Evolutionary conservation across 257 asterid species (phyloP).

Genomic region (Rubia yunnanensis): DNA sequence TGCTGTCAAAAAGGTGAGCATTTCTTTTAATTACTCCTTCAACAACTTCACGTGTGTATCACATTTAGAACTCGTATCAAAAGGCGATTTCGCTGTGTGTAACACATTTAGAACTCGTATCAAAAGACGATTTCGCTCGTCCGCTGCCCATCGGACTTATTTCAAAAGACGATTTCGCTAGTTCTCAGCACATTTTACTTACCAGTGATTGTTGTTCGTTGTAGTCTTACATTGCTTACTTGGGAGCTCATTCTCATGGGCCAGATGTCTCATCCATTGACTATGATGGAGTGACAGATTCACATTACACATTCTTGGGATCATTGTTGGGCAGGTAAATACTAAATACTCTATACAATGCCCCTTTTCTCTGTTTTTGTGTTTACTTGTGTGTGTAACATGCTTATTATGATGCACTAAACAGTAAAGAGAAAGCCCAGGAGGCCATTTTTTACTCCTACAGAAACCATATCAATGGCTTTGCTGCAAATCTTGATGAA

Average conservation of each 20-base stretch:
- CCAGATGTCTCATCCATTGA: constrained; percentile 36
- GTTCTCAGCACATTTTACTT: too few relatives aligned
- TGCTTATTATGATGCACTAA: constrained; percentile 3
- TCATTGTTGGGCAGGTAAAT: constrained; percentile 70
- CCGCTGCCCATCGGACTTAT: too few relatives aligned
- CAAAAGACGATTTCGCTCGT: neutral
- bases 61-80: neutral
- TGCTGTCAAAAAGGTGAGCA: constrained; percentile 66
- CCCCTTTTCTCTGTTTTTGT: neutral
- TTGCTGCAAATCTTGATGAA: constrained; percentile 80
- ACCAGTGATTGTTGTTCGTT: neutral
- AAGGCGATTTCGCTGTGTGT: neutral
- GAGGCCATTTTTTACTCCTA: constrained; percentile 81
- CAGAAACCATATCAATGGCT: constrained; percentile 82
- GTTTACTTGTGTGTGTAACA: neutral
- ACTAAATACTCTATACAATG: neutral
- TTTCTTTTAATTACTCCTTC: neutral
- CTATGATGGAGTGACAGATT: constrained; percentile 49
- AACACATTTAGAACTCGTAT: neutral
- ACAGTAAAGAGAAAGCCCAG: constrained; percentile 57
- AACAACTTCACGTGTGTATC: neutral
- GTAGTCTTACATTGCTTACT: constrained; percentile 63
- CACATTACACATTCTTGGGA: constrained; percentile 69
- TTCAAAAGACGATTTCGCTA: too few relatives aligned
- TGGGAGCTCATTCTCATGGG: constrained; percentile 88